Evolutionary conservation across 106 monocot species (phyloP), one percentile per base, ranked within the genome.

Genomic region (Dioscorea dumetorum): DNA sequence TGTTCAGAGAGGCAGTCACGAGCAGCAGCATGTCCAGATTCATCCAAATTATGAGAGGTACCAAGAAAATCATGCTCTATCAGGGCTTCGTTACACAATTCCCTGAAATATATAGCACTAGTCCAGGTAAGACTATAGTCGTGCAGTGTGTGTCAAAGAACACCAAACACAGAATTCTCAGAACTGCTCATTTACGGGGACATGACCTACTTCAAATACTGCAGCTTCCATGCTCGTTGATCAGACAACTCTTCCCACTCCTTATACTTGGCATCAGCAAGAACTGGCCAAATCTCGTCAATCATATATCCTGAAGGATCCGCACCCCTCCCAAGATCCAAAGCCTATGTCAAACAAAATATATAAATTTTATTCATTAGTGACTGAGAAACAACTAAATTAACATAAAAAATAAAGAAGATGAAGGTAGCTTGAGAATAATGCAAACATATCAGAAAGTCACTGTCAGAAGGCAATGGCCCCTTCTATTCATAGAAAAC

Each of bases 221-320:
- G 64, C 41, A 88, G 48, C 49, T 35, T 69, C 76, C 73, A 71
- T 14, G 68, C 50, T 67, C 78, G 76, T 22, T 69, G 64, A 49
- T 52, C 76, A 67, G 92, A 93, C 67, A 66, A 60, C 19, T 62
- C 72, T 77, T 88, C 82, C 92, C 92, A 93, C 61, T 88, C 84
- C 9, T 35, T 65, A 72, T 82, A 85, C 71, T 93, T 93, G 34
- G 88, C 88, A 68, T 74, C 87, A 7, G 92, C 72, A 61, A 93
- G 80, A 78, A 58, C 75, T 63, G 78, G 76, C 92, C 92, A 93
- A 20, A 88, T 73, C 66, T 88, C 85, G 34, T 93, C 83, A 24
- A 85, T 83, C 76, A 85, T 78, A 56, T 82, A 78, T 20, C 88
- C 73, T 8, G 50, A 62, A 59, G 80, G 70, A 24, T 80, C 76